A percentile compares a stretch with the other conserved stretches of the same genome.
Evolutionary conservation across 2,329 filamentous ascomycete genomes (phyloP).

Genomic region (Akanthomyces dipterigenus): DNA sequence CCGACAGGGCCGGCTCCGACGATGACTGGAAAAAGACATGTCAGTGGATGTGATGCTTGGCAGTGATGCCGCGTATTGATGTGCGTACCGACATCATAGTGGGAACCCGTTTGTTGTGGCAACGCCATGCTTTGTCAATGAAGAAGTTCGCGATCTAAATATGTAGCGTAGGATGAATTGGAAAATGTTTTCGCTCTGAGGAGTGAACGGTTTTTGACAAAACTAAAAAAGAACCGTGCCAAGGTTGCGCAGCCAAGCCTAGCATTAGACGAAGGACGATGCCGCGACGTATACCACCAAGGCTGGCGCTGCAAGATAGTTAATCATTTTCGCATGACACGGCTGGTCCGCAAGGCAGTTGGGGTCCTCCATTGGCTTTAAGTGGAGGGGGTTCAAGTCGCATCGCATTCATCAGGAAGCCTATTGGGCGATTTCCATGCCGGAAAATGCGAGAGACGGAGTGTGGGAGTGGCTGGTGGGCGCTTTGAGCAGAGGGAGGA

Average conservation of each 20-base stretch:
- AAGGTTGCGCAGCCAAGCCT: background rate
- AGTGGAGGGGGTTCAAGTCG: background rate
- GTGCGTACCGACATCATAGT: slow-evolving; percentile 39
- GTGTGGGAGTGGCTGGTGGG: background rate
- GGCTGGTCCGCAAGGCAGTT: background rate
- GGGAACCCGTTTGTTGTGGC: background rate
- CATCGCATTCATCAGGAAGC: background rate
- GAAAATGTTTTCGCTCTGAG: background rate
- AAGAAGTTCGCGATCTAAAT: background rate
- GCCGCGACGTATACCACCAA: background rate
- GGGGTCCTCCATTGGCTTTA: background rate
- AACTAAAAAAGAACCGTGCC: too few relatives aligned
- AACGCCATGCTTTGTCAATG: slow-evolving; percentile 1
- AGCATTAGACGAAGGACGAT: background rate
- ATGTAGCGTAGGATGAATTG: background rate
- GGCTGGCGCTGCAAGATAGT: background rate
- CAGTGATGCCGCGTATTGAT: too few relatives aligned
- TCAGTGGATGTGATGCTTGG: background rate
- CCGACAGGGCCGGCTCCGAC: slow-evolving; percentile 86
- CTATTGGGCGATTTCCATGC: background rate
- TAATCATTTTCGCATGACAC: background rate
- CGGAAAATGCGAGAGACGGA: background rate
- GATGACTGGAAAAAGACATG: slow-evolving; percentile 54
- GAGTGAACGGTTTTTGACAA: background rate
- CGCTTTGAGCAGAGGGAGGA: background rate